Evolutionary conservation across 1,284 basidiomycete genomes (phyloP), one percentile per base, ranked within the genome.

Genomic region (Lentinus polychrous): DNA sequence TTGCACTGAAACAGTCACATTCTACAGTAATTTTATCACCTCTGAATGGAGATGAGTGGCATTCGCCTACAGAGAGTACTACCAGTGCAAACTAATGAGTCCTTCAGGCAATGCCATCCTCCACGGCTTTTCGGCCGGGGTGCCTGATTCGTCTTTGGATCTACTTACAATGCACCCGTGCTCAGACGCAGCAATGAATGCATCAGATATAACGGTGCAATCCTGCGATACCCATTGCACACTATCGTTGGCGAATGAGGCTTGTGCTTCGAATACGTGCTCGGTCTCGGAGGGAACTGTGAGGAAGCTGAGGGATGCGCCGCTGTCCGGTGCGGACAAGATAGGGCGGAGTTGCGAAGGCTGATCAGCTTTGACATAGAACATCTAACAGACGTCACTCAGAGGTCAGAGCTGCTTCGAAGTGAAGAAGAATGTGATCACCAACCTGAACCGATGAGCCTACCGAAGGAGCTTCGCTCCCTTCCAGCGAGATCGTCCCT

Each of bases 401-500:
- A 4, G 18, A 24, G 34, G 23, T 33, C 22, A 20, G 3, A 45
- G 20, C 22, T n/a, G n/a, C 4, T 24, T 10, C 7, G 6, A n/a
- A 15, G 27, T 42, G 34, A 17, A 40, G 12, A 41, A 43, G 3
- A 17, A 22, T 17, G 8, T n/a, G 39, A 15, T 8, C 1, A 57
- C 71, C 50, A 54, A 86, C 87, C 67, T 83, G 79, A n/a, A 90
- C 78, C 1, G 60, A 58, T 12, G 79, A 68, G 2, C 85, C 86
- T 1, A 67, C 62, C 0, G 60, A 57, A 0, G 88, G 79, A 2
- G 86, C 79, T 22, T 71, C 71, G 33, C 78, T 72, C 14, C 78
- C 74, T 32, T 86, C 83, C 1, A 94, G 69, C 0, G 86, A 79
- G 14, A 94, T 70, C 0, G 80, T 78, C 0, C 91, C 91, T 8